Evolutionary conservation across 352 stramenopile genomes (phyloP).

Genomic region (Lagenidium sp.): DNA sequence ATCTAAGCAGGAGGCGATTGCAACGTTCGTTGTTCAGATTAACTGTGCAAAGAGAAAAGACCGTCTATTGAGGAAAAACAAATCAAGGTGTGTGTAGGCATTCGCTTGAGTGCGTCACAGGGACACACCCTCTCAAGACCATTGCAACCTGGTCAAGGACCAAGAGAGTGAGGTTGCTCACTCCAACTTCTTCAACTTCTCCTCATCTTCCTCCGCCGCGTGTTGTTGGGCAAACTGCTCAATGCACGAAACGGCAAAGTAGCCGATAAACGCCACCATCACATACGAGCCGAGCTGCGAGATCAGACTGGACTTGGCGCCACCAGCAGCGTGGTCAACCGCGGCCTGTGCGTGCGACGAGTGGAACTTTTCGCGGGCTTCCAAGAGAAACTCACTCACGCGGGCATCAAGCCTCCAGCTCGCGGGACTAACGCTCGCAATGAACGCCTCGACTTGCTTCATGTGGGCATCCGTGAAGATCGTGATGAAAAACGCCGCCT

Average conservation of each 20-base stretch:
- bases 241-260: constrained; percentile 87
- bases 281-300: constrained; percentile 71
- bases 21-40: too few species aligned
- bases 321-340: constrained; percentile 41
- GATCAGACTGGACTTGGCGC: constrained; percentile 50
- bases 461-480: constrained; percentile 86
- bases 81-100: not conserved
- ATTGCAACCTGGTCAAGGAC: too few species aligned
- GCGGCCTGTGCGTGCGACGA: constrained; percentile 49
- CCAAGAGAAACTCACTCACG: constrained; percentile 80
- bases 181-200: constrained; percentile 74
- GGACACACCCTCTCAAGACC: too few species aligned
- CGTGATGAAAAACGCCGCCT: constrained; percentile 88
- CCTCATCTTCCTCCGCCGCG: constrained; percentile 79
- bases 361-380: constrained; percentile 84
- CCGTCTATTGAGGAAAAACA: not conserved
- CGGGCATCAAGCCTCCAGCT: constrained; percentile 68
- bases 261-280: constrained; percentile 85
- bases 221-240: constrained; percentile 89
- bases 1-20: too few species aligned
- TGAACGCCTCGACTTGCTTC: constrained; percentile 79
- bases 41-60: not conserved
- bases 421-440: constrained; percentile 61
- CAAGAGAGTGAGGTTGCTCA: too few species aligned
- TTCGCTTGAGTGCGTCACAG: too few species aligned